Evolutionary conservation across 2,329 filamentous ascomycete genomes (phyloP), one percentile per base, ranked within the genome.

Genomic region (Exophiala calicioides): DNA sequence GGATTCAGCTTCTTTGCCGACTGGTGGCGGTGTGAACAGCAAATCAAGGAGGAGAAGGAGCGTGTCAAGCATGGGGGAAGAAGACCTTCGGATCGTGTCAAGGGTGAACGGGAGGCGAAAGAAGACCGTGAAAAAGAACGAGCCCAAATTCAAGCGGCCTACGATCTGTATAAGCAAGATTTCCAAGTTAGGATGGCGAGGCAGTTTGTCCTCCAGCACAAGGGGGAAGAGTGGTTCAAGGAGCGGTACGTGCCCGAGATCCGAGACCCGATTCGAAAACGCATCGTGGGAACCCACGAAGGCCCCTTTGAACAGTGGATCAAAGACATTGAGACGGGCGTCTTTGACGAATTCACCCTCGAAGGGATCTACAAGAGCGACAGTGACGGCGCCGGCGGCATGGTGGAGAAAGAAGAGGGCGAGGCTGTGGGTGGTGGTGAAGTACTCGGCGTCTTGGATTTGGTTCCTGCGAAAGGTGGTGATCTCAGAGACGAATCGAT

Each of bases 191-290:
- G 79, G 57, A 91, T 95, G 85, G 90, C 93, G 0, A 84, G 90
- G 56, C 76, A 80, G 1, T 98, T 98, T 65, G 93, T 98, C 31
- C 81, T 85, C 38, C 86, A 90, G 59, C 93, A 98, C 69, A 95
- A 95, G 65, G 83, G 84, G 32, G 93, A 98, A 66, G 91, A 98
- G 65, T 98, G 93, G 93, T 98, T 98, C 72, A 88, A 85, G 59
- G 93, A 98, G 69, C 84, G 89, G 64, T 98, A 98, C 60, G 84
- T 94, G 21, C 81, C 88, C 1, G 88, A 93, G 58, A 82, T 91
- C 44, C 79, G 88, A 41, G 84, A 90, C 56, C 77, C 79, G 2
- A 81, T 96, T 61, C 84, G 86, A 45, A 73, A 75, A 50, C 85
- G 88, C 60, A 73, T 97, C 42, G 86, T 85, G 66, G 85, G 90